Conservation (phyloP, 2,329 filamentous ascomycete species). For the Xylariaceae sp. region DNA sequence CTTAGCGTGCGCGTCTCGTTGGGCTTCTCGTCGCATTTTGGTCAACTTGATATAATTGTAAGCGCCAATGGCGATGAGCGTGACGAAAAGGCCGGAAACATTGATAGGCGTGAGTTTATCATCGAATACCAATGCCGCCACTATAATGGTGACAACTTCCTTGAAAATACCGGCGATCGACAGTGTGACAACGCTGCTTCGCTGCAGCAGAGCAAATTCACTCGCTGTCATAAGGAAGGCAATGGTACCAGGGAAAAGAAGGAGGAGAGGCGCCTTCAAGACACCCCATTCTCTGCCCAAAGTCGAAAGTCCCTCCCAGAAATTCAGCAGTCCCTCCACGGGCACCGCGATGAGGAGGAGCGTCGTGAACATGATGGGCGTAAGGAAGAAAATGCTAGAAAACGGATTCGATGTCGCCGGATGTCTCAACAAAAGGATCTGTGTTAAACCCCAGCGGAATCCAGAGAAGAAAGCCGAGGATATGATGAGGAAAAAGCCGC, state of each 20-base stretch:
- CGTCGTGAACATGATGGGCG: constrained; percentile 88
- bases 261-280: constrained; percentile 60
- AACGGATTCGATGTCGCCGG: constrained; percentile 95
- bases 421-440: constrained; percentile 89
- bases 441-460: constrained; percentile 97
- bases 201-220: constrained; percentile 90
- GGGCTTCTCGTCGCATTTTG: constrained; percentile 78
- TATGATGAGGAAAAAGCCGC: constrained; percentile 90
- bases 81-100: constrained; percentile 78
- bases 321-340: constrained; percentile 70
- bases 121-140: constrained; percentile 81
- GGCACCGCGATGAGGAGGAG: constrained; percentile 76
- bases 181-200: constrained; percentile 91
- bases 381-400: constrained; percentile 95
- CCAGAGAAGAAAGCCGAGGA: constrained; percentile 90
- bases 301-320: constrained; percentile 59
- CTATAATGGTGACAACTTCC: constrained; percentile 91
- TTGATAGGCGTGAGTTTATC: constrained; percentile 86
- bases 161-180: constrained; percentile 99
- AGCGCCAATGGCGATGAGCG: constrained; percentile 74
- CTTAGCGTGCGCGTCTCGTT: constrained; percentile 44
- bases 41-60: constrained; percentile 95
- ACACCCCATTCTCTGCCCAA: constrained; percentile 65
- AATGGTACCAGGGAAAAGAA: constrained; percentile 84
- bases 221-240: constrained; percentile 96